Evolutionary conservation across 148 eudicot species (phyloP), one percentile per base, ranked within the genome.

Genomic region (Silene latifolia): DNA sequence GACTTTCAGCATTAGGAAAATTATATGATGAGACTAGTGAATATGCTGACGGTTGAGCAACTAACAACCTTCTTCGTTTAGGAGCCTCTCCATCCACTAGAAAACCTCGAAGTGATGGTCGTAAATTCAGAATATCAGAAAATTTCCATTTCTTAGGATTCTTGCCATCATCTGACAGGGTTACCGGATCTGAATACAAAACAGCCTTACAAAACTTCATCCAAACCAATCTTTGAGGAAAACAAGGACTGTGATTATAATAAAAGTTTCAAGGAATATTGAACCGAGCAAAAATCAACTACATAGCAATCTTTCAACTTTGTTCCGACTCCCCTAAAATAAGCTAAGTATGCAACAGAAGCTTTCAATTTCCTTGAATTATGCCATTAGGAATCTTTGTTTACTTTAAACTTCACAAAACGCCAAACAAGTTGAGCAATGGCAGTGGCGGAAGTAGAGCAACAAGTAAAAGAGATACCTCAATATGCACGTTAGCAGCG

Each of bases 401-500:
- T 27, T 27, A 27, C 29, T 27, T 27, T 27, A 27, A 27, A 27
- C 29, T 27, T 27, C 29, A 27, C 29, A 27, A 27, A 27, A 27
- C 1, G 29, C 29, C 29, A 27, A 27, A 27, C 29, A 27, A 27
- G 29, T 27, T 27, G 29, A 27, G 29, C 1, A 27, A 27, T 27
- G 29, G 2, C 29, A 27, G 2, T 27, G 29, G 29, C 29, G 29
- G 29, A 27, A 27, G 20, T 67, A 23, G 23, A 39, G 13, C 65
- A 15, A 8, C 21, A 15, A 59, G 46, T 58, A 70, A 48, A 29
- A 57, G 60, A 24, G 20, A 70, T 79, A 93, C 98, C 98, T 93
- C 98, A 80, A 93, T 82, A 82, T 93, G 97, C 97, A 93, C 87
- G 76, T 85, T 87, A 23, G 98, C 98, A 75, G 98, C 98, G 82